Evolutionary conservation across 441 rosid genomes (phyloP), one percentile per base, ranked within the genome.

Genomic region (Rhodomyrtus psidioides): DNA sequence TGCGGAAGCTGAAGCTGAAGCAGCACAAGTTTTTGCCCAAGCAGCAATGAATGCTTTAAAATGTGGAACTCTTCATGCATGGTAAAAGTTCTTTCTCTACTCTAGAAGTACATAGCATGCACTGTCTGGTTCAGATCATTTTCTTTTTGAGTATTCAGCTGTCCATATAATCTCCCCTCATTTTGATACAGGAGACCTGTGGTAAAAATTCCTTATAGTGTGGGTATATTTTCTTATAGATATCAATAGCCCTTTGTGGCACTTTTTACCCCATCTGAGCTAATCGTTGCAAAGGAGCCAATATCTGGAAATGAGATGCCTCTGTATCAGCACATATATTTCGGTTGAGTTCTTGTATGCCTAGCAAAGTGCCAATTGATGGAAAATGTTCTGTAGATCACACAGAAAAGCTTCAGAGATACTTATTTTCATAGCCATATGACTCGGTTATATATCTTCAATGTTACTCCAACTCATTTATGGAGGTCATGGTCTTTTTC

Each of bases 1-100:
- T 82, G 99, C 98, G 76, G 99, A 97, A 91, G 99, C 98, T 7
- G 98, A 95, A 91, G 99, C 99, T 12, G 99, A 96, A 89, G 99
- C 99, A 60, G 97, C 99, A 26, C 94, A 94, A 84, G 90, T 94
- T 83, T 94, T 94, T 89, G 95, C 96, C 34, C 90, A 94, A 87
- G 99, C 98, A 39, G 98, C 98, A 83, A 89, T 91, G 89, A 94
- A 93, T 85, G 97, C 99, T 82, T 90, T 94, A 84, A 94, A 93
- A 90, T 89, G 88, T 88, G 90, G 91, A 86, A 88, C 93, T 87
- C 91, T 89, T 88, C 90, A 86, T 85, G 79, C 91, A 86, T 93
- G 95, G 95, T 97, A 90, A 94, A 65, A 84, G 81, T 79, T 83
- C 82, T 90, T 82, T 85, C 42, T 85, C 88, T 84, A 46, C 82